Conservation (phyloP, 192 early-diverging fungal genomes). For the Coemansia guatemalensis region DNA sequence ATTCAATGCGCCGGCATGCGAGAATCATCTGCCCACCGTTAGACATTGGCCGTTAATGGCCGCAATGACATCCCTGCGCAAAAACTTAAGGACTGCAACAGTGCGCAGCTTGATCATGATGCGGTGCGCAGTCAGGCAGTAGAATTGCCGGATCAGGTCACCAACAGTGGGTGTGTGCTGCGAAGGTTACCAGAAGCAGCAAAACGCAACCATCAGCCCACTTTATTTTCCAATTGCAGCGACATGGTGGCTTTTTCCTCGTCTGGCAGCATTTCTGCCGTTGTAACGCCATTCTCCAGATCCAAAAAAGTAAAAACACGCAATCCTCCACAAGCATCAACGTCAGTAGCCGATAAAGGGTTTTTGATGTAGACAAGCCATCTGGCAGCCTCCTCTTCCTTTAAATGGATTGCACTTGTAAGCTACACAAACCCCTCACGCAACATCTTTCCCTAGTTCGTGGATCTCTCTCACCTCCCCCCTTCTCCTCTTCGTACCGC, state of each 20-base stretch:
- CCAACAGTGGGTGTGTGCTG: not conserved
- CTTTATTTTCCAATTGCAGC: not conserved
- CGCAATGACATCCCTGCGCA: not conserved
- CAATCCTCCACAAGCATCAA: not conserved
- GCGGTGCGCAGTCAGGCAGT: not conserved
- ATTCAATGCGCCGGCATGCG: not conserved
- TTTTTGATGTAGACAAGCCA: not conserved
- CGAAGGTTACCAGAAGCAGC: not conserved
- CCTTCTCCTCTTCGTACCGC: not conserved
- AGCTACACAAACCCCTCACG: not conserved
- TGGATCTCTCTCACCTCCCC: not conserved
- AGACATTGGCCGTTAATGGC: not conserved
- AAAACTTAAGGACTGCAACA: not conserved
- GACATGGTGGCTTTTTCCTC: not conserved
- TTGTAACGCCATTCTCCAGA: not conserved
- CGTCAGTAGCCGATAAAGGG: not conserved
- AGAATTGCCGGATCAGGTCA: not conserved
- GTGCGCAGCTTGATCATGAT: not conserved
- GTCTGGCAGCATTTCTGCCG: not conserved
- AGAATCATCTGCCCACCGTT: not conserved
- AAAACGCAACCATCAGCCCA: not conserved
- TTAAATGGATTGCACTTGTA: not conserved
- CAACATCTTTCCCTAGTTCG: not conserved
- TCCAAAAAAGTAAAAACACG: not conserved
- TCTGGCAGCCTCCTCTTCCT: not conserved